These are phyloP conservation scores for Candida arabinofermentans DNA, from an alignment of 805 yeast genomes.

Conservation along the genomic window DNA sequence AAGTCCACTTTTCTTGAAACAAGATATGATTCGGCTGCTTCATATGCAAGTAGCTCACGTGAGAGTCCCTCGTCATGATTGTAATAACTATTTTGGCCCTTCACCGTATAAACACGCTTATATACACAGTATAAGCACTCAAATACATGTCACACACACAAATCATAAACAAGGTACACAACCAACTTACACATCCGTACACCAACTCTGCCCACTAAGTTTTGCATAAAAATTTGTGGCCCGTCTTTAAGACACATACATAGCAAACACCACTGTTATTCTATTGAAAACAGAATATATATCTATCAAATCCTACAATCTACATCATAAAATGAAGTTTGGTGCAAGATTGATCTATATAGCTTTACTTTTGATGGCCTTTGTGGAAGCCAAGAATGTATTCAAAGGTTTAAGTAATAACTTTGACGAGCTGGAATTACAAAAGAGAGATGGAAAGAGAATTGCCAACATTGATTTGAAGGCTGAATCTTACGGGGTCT, in stretches of 20 bases:
- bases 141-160: no score
- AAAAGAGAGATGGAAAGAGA: constrained; percentile 15
- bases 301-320: no score
- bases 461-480: constrained; percentile 12
- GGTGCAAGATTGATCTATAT: background rate
- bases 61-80: constrained; percentile 28
- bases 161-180: no score
- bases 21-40: constrained; percentile 27
- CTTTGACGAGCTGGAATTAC: constrained; percentile 6
- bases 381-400: constrained; percentile 15
- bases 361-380: background rate
- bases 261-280: no score
- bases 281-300: no score
- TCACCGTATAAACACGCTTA: no score
- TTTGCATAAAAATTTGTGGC: no score
- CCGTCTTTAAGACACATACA: no score
- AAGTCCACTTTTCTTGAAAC: constrained; percentile 31
- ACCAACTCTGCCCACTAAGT: no score
- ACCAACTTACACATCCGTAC: no score
- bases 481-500: constrained; percentile 12
- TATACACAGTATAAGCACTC: no score
- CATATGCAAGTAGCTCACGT: constrained; percentile 28
- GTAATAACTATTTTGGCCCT: no score
- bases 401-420: constrained; percentile 7
- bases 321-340: background rate